phyloP scores from a whole-genome alignment of 2,329 filamentous ascomycete species.

The Pseudogymnoascus sp. region DNA sequence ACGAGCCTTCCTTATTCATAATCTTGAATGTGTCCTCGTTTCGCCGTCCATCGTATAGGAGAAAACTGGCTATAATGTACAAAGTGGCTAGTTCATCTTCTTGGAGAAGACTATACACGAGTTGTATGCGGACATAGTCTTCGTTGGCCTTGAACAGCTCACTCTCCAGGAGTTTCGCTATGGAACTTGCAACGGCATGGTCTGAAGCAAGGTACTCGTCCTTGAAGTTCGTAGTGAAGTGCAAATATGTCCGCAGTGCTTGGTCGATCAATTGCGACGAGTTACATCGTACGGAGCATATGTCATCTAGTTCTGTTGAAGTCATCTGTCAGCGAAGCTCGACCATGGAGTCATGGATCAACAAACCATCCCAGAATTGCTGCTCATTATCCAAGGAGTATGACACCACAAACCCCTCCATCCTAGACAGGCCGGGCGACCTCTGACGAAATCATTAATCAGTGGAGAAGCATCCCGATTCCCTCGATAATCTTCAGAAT shows the following conservation, averaged over 20 bases:
- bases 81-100: constrained; percentile 78
- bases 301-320: constrained; percentile 55
- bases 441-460: constrained; percentile 11
- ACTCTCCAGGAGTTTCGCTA: constrained; percentile 68
- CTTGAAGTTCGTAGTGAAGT: constrained; percentile 66
- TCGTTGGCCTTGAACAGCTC: constrained; percentile 63
- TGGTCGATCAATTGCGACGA: constrained; percentile 65
- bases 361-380: constrained; percentile 80
- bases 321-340: constrained; percentile 11
- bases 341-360: constrained; percentile 13
- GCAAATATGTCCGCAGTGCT: constrained; percentile 73
- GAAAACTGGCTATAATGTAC: constrained; percentile 71
- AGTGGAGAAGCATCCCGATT: constrained; percentile 7
- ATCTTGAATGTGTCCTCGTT: constrained; percentile 72
- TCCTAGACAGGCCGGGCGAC: constrained; percentile 18
- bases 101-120: constrained; percentile 82
- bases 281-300: constrained; percentile 49
- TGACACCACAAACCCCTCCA: constrained; percentile 56
- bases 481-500: not conserved
- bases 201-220: constrained; percentile 67
- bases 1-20: constrained; percentile 81
- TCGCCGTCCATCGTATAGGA: constrained; percentile 76
- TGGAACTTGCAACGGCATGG: constrained; percentile 71
- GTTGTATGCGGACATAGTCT: constrained; percentile 84
- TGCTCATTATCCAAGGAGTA: constrained; percentile 68